Percentiles rank a stretch among this genome's conserved stretches.
Conservation (phyloP, 257 asterid genomes). For the Fraxinus quadrangulata region DNA sequence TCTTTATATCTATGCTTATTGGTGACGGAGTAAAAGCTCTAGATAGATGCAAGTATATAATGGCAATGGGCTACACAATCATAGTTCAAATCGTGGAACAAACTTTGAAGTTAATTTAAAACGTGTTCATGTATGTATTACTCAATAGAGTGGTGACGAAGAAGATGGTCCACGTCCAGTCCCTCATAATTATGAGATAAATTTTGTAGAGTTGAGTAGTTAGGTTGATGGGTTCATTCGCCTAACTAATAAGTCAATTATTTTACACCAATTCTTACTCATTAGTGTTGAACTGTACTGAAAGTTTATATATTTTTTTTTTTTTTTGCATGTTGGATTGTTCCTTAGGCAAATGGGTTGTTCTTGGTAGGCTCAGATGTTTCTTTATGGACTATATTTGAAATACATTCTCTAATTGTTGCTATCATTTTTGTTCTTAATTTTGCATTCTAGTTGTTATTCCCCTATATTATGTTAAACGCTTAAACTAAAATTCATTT, state of each 20-base stretch:
- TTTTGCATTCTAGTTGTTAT: not conserved
- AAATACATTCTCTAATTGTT: not conserved
- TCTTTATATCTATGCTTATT: not conserved
- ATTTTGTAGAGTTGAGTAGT: not conserved
- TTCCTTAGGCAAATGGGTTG: conserved; percentile 8
- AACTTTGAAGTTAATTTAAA: conserved; percentile 1
- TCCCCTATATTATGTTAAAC: not conserved
- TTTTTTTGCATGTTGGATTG: conserved; percentile 3
- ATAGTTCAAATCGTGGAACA: not conserved
- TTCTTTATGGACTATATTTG: not conserved
- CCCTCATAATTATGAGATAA: not conserved
- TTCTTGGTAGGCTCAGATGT: conserved; percentile 1
- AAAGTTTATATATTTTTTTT: not conserved
- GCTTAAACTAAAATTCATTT: conserved; percentile 7
- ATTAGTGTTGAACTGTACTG: not conserved
- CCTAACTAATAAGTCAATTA: not conserved
- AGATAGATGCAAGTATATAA: not conserved
- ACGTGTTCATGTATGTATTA: conserved; percentile 11
- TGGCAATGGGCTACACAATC: not conserved
- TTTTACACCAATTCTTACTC: not conserved
- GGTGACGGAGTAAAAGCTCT: not conserved
- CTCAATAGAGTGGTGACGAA: not conserved
- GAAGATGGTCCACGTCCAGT: not conserved
- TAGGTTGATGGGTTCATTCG: not conserved
- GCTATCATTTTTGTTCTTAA: not conserved